Evolutionary conservation across 2,329 filamentous ascomycete genomes (phyloP), one percentile per base, ranked within the genome.

Genomic region (Alternaria sp.): DNA sequence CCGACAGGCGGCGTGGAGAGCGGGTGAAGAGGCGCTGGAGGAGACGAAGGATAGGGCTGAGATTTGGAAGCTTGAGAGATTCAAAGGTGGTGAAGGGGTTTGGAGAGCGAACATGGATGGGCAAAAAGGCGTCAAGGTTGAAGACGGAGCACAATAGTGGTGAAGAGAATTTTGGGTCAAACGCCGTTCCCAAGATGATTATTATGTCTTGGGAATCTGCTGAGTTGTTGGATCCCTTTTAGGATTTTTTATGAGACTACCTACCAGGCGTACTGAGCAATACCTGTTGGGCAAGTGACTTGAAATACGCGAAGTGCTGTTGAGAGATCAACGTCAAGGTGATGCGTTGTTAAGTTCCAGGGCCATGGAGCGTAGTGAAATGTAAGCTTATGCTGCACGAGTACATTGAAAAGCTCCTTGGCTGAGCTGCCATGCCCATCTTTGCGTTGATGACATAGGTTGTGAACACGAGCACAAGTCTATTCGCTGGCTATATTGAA

Each of bases 31-130:
- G 79, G 90, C 93, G 33, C 80, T 98, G 58, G 94, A 98, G 80
- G 81, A 86, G 74, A 92, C 91, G 72, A 99, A 98, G 81, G 86
- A 85, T 54, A 87, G 84, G 65, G 92, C 92, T n/a, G 95, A 99
- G 81, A 89, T 99, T 40, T 97, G 94, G 94, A 97, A 97, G 80
- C 82, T 88, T 65, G 94, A 98, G 80, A 90, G 92, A 75, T 97
- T 97, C 81, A 87, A 85, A 44, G 89, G 85, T 1, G 89, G 88
- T 23, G 89, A 90, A 63, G 91, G 85, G 6, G 85, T 95, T 42
- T 97, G 93, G 93, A 88, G 92, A 79, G 92, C 91, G 60, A 97
- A 97, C 79, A 80, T 89, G 64, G 93, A 96, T 78, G 90, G 90
- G 9, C 81, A 82, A 59, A 78, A 80, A 46, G 89, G 87, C 6